These are phyloP conservation scores for Acorus calamus DNA, from an alignment of 106 monocot species.

Conservation along the genomic window DNA sequence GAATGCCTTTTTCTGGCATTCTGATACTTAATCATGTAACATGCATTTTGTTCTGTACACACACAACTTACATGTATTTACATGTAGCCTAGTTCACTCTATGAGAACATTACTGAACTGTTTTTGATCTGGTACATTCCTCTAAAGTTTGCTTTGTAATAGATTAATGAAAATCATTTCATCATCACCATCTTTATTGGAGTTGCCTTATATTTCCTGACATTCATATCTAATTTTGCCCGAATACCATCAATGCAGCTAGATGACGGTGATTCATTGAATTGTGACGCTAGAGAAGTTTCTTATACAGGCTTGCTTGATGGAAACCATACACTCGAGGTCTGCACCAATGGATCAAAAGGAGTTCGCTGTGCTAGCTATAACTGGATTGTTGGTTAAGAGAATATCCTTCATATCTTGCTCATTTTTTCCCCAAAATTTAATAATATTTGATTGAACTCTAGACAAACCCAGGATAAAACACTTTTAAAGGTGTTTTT, in stretches of 20 bases:
- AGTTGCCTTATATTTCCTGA: background rate
- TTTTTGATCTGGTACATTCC: no score
- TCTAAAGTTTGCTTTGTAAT: no score
- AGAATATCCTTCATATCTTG: conserved; percentile 12
- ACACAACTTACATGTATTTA: no score
- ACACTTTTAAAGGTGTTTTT: no score
- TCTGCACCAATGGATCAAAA: conserved; percentile 44
- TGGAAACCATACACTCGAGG: conserved; percentile 64
- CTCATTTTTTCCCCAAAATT: background rate
- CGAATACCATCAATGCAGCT: conserved; percentile 47
- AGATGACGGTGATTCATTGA: conserved; percentile 31
- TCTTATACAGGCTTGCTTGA: conserved; percentile 48
- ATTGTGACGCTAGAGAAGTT: conserved; percentile 38
- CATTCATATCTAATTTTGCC: conserved; percentile 4
- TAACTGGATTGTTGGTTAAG: conserved; percentile 79
- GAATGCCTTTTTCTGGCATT: no score
- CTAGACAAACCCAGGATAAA: no score
- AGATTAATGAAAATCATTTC: no score
- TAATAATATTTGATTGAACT: background rate
- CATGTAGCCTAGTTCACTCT: no score
- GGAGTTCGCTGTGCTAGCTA: conserved; percentile 47
- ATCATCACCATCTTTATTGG: background rate
- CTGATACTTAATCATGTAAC: no score
- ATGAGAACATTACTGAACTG: no score
- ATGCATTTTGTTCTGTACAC: no score